Percentiles rank a stretch among this genome's conserved stretches.
Evolutionary conservation across 2,329 filamentous ascomycete species (phyloP).

Genomic region (Beauveria rudraprayagi): DNA sequence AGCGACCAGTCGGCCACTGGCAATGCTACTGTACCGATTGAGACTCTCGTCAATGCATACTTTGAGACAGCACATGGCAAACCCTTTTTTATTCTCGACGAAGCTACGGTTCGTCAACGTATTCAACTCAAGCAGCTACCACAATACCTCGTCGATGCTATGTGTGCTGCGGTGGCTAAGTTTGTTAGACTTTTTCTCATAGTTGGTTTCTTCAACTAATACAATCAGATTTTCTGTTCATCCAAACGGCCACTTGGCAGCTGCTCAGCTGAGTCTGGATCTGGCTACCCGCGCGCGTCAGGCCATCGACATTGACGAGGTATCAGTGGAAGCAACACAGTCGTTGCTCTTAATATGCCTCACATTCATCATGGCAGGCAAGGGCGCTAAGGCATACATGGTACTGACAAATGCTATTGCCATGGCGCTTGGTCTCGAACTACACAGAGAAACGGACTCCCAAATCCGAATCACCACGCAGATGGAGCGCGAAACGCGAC

Average conservation of each 20-base stretch:
- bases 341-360: slow-evolving; percentile 66
- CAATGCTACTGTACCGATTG: slow-evolving; percentile 39
- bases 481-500: slow-evolving; percentile 65
- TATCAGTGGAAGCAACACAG: slow-evolving; percentile 70
- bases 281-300: slow-evolving; percentile 62
- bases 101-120: slow-evolving; percentile 63
- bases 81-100: slow-evolving; percentile 74
- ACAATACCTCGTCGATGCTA: slow-evolving; percentile 43
- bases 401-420: slow-evolving; percentile 71
- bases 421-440: slow-evolving; percentile 74
- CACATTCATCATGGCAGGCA: slow-evolving; percentile 68
- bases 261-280: slow-evolving; percentile 61
- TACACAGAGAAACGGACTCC: slow-evolving; percentile 66
- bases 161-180: slow-evolving; percentile 57
- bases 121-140: slow-evolving; percentile 61
- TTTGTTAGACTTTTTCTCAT: slow-evolving; percentile 24
- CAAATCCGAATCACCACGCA: slow-evolving; percentile 50
- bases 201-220: slow-evolving; percentile 16
- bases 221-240: slow-evolving; percentile 57
- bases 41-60: slow-evolving; percentile 67
- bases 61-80: slow-evolving; percentile 74
- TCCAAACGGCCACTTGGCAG: slow-evolving; percentile 57
- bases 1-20: slow-evolving; percentile 38
- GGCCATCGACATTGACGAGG: slow-evolving; percentile 71
- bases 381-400: slow-evolving; percentile 83